Evolutionary conservation across 2,329 filamentous ascomycete genomes (phyloP), one percentile per base, ranked within the genome.

Genomic region (Ophiosphaerella narmari): DNA sequence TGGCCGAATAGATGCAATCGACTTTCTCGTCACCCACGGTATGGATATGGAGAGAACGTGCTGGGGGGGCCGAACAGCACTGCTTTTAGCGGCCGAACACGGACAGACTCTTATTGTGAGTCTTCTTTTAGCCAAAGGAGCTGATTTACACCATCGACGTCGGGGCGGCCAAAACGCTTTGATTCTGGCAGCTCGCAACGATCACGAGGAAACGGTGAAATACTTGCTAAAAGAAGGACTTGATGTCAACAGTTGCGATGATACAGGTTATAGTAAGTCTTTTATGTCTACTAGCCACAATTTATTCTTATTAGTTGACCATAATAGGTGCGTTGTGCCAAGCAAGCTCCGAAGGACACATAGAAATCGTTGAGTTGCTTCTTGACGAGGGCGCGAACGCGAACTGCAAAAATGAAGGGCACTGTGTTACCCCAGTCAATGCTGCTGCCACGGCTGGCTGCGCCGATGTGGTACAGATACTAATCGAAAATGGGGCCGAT

Each of bases 381-480:
- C 42, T 68, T 21, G 55, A 43, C 6, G 48, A 51, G 13, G 62
- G 55, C 14, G 60, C 63, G 7, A 45, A 67, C 24, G 35, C 59
- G 34, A 50, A 59, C 29, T 50, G 41, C 7, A 11, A 45, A 4
- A 55, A 55, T 40, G 38, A 18, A 21, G 18, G 9, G 32, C 46
- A 7, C 52, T 54, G 44, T 13, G 46, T 36, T 21, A 63, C 62
- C 4, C 49, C 59, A 36, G 48, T 55, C 7, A 47, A 60, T 34
- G 60, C 46, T 36, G 63, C 63, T 14, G 54, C 53, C n/a, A 23
- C 23, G 5, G 24, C 33, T 32, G 57, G 53, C 18, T 43, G 52
- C 23, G 35, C 43, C 7, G 50, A 50, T 5, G 54, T 62, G 11
- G 36, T 63, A 12, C 46, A 55, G 31, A 29, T 43, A 11, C 35